Evolutionary conservation across 192 early-diverging fungal genomes (phyloP).

Genomic region (Spizellomyces punctatus): DNA sequence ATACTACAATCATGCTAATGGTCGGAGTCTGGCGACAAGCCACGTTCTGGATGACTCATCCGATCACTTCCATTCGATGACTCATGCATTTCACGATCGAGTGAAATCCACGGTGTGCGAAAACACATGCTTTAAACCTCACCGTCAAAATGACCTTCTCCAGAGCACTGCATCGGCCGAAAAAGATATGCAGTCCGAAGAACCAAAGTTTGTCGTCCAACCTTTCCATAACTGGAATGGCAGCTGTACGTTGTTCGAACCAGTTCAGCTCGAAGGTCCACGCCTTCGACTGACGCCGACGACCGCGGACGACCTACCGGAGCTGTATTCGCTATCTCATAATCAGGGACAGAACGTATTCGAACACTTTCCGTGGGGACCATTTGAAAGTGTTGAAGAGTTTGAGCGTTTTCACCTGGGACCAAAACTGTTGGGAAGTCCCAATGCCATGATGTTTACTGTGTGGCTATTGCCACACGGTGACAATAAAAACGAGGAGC

Average conservation of each 20-base stretch:
- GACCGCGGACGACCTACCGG: conserved; percentile 10
- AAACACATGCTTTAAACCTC: no score
- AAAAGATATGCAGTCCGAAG: no score
- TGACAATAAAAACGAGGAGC: not conserved
- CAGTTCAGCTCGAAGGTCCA: not conserved
- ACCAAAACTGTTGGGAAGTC: not conserved
- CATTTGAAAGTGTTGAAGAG: not conserved
- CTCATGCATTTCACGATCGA: no score
- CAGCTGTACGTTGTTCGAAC: not conserved
- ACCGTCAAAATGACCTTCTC: no score
- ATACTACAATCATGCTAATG: no score
- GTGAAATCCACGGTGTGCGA: no score
- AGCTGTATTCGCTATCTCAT: conserved; percentile 14
- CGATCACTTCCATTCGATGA: no score
- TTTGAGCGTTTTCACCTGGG: not conserved
- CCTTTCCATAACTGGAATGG: not conserved
- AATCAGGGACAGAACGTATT: not conserved
- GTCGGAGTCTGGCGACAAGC: no score
- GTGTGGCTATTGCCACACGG: not conserved
- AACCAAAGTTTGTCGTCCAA: no score
- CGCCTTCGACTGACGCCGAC: conserved; percentile 15
- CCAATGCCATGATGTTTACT: not conserved
- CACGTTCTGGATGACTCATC: no score
- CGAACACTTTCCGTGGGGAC: not conserved
- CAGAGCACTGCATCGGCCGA: no score